Evolutionary conservation across 164 flowering plant species (phyloP).

Genomic region (Umbilicus rupestris): DNA sequence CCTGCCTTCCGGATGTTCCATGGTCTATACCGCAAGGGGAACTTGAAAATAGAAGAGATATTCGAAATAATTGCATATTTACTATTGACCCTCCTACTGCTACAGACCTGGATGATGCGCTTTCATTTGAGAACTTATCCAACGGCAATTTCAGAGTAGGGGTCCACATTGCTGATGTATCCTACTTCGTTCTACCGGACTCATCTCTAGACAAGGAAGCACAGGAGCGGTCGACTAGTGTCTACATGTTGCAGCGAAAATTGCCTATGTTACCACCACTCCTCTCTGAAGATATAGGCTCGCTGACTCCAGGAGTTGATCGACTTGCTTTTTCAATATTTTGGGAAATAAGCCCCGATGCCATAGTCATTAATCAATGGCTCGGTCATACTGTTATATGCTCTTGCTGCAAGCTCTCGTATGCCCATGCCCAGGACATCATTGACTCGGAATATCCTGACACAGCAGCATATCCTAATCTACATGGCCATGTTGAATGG

Average conservation of each 20-base stretch:
- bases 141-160: conserved; percentile 57
- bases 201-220: conserved; percentile 76
- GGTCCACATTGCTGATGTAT: conserved; percentile 85
- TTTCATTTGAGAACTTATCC: conserved; percentile 62
- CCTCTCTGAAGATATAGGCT: conserved; percentile 71
- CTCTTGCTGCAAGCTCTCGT: conserved; percentile 92
- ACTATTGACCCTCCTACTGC: conserved; percentile 84
- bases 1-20: conserved; percentile 55
- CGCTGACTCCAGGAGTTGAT: conserved; percentile 83
- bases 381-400: conserved; percentile 77
- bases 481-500: conserved; percentile 63
- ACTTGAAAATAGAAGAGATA: conserved; percentile 49
- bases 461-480: conserved; percentile 25
- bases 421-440: conserved; percentile 71
- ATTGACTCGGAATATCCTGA: conserved; percentile 32
- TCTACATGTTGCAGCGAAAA: conserved; percentile 50
- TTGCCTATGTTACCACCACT: conserved; percentile 78
- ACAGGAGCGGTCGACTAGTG: conserved; percentile 58
- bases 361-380: conserved; percentile 65
- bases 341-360: conserved; percentile 54
- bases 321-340: conserved; percentile 75
- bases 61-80: conserved; percentile 66
- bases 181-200: conserved; percentile 72
- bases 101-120: conserved; percentile 88
- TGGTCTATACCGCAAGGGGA: conserved; percentile 71